Evolutionary conservation across 192 early-diverging fungal species (phyloP).

Genomic region (Diversispora epigaea): DNA sequence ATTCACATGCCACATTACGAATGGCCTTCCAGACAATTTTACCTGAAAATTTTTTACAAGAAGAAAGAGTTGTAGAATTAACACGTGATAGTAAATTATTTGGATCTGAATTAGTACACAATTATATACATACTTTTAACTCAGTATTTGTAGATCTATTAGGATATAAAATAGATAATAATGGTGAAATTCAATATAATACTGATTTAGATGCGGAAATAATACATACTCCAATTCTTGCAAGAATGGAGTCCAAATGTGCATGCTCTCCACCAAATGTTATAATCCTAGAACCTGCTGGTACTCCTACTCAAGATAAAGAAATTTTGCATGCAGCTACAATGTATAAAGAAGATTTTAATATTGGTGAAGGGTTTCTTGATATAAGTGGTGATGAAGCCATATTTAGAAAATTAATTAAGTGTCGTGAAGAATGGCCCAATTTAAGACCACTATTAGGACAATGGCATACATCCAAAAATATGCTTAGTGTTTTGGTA

Average conservation of each 20-base stretch:
- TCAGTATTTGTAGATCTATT: too few species aligned
- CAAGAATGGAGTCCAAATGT: neutral
- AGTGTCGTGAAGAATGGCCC: neutral
- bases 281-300: neutral
- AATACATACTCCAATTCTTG: neutral
- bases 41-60: neutral
- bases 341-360: neutral
- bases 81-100: neutral
- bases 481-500: neutral
- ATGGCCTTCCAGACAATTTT: constrained; percentile 4
- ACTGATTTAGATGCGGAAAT: neutral
- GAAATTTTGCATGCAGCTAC: neutral
- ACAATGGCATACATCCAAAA: neutral
- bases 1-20: neutral
- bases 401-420: neutral
- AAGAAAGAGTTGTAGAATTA: neutral
- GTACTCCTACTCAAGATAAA: neutral
- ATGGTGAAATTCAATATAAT: neutral
- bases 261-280: neutral
- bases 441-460: neutral
- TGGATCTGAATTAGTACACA: neutral
- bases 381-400: neutral
- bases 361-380: neutral
- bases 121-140: too few species aligned
- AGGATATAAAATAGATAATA: neutral